Percentiles rank a stretch among this genome's conserved stretches.
Conservation (phyloP, 768 basidiomycete genomes). For the Hygrophoropsis aurantiaca region DNA sequence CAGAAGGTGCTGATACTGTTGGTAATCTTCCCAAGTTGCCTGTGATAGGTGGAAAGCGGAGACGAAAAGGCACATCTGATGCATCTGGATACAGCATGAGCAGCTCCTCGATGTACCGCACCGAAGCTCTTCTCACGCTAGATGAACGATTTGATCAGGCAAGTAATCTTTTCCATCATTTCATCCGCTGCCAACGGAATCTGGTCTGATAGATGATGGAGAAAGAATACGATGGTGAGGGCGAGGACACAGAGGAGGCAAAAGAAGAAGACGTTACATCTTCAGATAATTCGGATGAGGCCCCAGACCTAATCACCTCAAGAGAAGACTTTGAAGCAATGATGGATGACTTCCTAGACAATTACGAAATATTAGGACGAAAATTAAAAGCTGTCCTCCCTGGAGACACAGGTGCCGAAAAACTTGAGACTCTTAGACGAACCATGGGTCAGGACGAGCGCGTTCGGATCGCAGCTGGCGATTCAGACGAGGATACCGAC, state of each 20-base stretch:
- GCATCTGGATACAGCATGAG: slow-evolving; percentile 98
- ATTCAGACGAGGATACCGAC: slow-evolving; percentile 48
- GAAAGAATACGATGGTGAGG: slow-evolving; percentile 73
- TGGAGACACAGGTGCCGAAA: slow-evolving; percentile 72
- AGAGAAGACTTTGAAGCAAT: slow-evolving; percentile 88
- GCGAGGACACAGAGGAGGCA: slow-evolving; percentile 40
- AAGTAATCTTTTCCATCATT: slow-evolving; percentile 15
- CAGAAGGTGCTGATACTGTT: slow-evolving; percentile 82
- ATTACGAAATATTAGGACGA: slow-evolving; percentile 88
- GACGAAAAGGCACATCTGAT: slow-evolving; percentile 74
- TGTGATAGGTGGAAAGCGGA: slow-evolving; percentile 76
- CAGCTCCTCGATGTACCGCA: slow-evolving; percentile 93
- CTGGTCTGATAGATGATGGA: slow-evolving; percentile 58
- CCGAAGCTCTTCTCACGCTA: slow-evolving; percentile 80
- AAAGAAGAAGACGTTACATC: slow-evolving; percentile 37
- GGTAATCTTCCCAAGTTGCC: slow-evolving; percentile 71
- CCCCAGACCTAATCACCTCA: slow-evolving; percentile 74
- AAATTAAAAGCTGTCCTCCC: slow-evolving; percentile 77
- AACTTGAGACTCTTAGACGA: slow-evolving; percentile 76
- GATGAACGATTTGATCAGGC: slow-evolving; percentile 97
- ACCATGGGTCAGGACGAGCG: slow-evolving; percentile 73
- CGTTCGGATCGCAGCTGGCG: slow-evolving; percentile 43
- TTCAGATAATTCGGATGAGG: slow-evolving; percentile 41
- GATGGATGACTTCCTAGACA: slow-evolving; percentile 91
- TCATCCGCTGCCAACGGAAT: neutral